Evolutionary conservation across 2,329 filamentous ascomycete genomes (phyloP).

Genomic region (Clarireedia sp.): DNA sequence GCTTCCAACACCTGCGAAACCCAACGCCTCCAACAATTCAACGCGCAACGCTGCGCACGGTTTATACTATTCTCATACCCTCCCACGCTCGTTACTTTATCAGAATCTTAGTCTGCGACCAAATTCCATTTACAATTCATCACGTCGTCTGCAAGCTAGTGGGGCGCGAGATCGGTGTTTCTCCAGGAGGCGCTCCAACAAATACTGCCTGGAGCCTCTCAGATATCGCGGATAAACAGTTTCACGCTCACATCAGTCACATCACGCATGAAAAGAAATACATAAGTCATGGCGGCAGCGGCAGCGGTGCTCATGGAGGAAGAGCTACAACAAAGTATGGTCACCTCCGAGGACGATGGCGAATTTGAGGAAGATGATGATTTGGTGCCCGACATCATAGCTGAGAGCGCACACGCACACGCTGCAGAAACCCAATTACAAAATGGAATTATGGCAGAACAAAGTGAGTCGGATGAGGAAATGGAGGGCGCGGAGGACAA

Average conservation of each 20-base stretch:
- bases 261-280: slow-evolving; percentile 5
- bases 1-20: slow-evolving; percentile 6
- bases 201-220: not conserved
- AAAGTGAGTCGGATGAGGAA: slow-evolving; percentile 16
- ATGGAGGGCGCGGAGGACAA: slow-evolving; percentile 25
- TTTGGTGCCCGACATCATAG: slow-evolving; percentile 19
- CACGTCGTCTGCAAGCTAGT: not conserved
- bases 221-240: not conserved
- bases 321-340: slow-evolving; percentile 28
- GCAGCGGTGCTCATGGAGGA: slow-evolving; percentile 24
- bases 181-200: not conserved
- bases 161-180: not conserved
- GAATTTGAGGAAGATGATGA: slow-evolving; percentile 31
- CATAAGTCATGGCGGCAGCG: slow-evolving; percentile 9
- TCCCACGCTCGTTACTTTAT: not conserved
- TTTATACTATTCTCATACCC: not conserved
- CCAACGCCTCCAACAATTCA: slow-evolving; percentile 9
- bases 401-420: slow-evolving; percentile 26
- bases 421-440: slow-evolving; percentile 30
- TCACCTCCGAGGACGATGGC: slow-evolving; percentile 30
- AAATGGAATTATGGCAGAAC: slow-evolving; percentile 26
- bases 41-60: slow-evolving; percentile 5
- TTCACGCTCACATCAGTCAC: not conserved
- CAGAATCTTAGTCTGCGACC: not conserved
- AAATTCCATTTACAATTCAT: not conserved